Percentiles rank a stretch among this genome's conserved stretches.
Evolutionary conservation across 148 eudicot species (phyloP).

Genomic region (Rhododendron vialii): DNA sequence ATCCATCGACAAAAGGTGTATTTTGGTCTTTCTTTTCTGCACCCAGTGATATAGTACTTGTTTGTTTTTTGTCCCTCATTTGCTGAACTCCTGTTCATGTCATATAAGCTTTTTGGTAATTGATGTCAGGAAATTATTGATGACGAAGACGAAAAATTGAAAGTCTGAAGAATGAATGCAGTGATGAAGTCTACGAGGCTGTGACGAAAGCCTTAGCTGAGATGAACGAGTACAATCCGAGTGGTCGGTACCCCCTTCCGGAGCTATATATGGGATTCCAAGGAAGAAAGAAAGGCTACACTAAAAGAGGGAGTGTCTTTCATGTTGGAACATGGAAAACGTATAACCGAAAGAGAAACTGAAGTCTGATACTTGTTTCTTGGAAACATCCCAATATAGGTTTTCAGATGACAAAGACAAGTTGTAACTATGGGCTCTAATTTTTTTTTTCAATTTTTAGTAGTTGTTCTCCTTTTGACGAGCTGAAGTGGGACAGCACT

Average conservation of each 20-base stretch:
- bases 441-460: not conserved
- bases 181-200: constrained; percentile 39
- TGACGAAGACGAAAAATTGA: constrained; percentile 53
- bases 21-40: not conserved
- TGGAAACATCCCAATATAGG: not conserved
- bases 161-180: constrained; percentile 39
- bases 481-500: not conserved
- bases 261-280: constrained; percentile 69
- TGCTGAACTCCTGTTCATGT: not conserved
- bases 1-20: not conserved
- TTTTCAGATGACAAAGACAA: not conserved
- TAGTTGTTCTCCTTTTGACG: not conserved
- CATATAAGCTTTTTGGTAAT: not conserved
- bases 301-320: constrained; percentile 36
- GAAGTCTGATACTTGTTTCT: not conserved
- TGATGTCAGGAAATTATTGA: constrained; percentile 40
- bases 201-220: constrained; percentile 43
- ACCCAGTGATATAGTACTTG: not conserved
- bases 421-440: not conserved
- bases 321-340: constrained; percentile 35
- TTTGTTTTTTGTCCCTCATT: not conserved
- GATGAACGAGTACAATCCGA: constrained; percentile 57
- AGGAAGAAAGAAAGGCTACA: constrained; percentile 40
- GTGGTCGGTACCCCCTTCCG: constrained; percentile 43
- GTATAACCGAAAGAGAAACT: not conserved